Evolutionary conservation across 805 yeast genomes (phyloP).

Genomic region (Kregervanrija delftensis): DNA sequence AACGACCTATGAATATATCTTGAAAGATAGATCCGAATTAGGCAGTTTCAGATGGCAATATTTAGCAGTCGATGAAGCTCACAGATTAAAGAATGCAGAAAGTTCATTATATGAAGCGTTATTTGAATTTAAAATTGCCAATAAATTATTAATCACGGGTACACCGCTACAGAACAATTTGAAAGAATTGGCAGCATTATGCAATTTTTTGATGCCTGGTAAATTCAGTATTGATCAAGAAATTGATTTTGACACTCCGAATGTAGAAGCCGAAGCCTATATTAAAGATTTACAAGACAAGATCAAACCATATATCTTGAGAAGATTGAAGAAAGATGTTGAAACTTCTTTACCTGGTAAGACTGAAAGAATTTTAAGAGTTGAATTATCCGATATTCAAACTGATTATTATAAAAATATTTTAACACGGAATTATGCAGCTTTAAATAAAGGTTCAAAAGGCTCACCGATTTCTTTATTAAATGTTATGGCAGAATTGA

Average conservation of each 20-base stretch:
- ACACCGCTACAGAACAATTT: constrained; percentile 96
- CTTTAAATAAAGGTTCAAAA: constrained; percentile 77
- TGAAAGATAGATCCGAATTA: constrained; percentile 77
- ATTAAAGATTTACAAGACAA: constrained; percentile 79
- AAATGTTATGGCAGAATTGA: constrained; percentile 91
- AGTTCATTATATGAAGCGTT: constrained; percentile 87
- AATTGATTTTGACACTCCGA: constrained; percentile 88
- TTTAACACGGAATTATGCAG: constrained; percentile 84
- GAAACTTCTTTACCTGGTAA: constrained; percentile 95
- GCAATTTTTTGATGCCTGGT: constrained; percentile 95
- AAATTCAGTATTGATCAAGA: constrained; percentile 85
- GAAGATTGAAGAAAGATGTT: constrained; percentile 94
- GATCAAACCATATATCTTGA: constrained; percentile 84
- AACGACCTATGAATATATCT: constrained; percentile 93
- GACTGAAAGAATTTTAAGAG: constrained; percentile 90
- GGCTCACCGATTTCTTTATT: constrained; percentile 79
- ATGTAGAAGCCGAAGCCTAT: constrained; percentile 79
- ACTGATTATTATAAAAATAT: constrained; percentile 93
- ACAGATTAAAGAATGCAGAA: constrained; percentile 89
- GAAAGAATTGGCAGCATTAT: constrained; percentile 90
- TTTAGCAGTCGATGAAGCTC: constrained; percentile 98
- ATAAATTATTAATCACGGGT: constrained; percentile 89
- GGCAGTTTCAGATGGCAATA: constrained; percentile 91
- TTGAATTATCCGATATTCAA: constrained; percentile 90
- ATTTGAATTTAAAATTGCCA: constrained; percentile 71